These are phyloP conservation scores for Trematosphaeria pertusa DNA, from an alignment of 2,329 filamentous ascomycete species.

Conservation along the genomic window DNA sequence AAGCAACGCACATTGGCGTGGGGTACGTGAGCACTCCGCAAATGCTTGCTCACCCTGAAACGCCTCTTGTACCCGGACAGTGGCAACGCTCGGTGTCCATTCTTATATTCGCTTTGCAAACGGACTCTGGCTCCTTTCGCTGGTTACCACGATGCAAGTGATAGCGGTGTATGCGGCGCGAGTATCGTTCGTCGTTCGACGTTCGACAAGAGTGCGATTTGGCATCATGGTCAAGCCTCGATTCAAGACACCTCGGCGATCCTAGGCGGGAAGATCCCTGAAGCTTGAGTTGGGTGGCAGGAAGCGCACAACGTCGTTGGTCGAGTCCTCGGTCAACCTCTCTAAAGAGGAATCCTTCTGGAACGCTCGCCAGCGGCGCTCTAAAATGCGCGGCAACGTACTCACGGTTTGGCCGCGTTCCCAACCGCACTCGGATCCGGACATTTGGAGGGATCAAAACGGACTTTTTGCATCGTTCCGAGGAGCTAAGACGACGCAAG, in stretches of 20 bases:
- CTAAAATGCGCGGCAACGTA: slow-evolving; percentile 1
- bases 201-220: slow-evolving; percentile 15
- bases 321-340: slow-evolving; percentile 4
- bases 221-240: slow-evolving; percentile 23
- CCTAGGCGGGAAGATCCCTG: slow-evolving; percentile 6
- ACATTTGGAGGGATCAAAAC: slow-evolving; percentile 3
- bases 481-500: too few species aligned
- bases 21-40: slow-evolving; percentile 20
- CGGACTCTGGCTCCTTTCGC: neutral
- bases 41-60: slow-evolving; percentile 13
- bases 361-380: slow-evolving; percentile 16
- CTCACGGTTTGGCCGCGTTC: neutral
- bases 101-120: neutral
- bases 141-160: neutral
- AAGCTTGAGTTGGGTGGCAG: slow-evolving; percentile 12
- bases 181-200: too few species aligned
- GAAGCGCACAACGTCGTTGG: slow-evolving; percentile 4
- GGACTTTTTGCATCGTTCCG: neutral
- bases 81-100: slow-evolving; percentile 4
- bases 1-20: slow-evolving; percentile 21
- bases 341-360: slow-evolving; percentile 19
- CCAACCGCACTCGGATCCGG: neutral
- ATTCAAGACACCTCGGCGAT: slow-evolving; percentile 10
- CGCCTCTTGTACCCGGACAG: slow-evolving; percentile 3
- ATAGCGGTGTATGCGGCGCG: too few species aligned